Evolutionary conservation across 1,284 basidiomycete species (phyloP), one percentile per base, ranked within the genome.

Genomic region (Apiotrichum mycotoxinovorans): DNA sequence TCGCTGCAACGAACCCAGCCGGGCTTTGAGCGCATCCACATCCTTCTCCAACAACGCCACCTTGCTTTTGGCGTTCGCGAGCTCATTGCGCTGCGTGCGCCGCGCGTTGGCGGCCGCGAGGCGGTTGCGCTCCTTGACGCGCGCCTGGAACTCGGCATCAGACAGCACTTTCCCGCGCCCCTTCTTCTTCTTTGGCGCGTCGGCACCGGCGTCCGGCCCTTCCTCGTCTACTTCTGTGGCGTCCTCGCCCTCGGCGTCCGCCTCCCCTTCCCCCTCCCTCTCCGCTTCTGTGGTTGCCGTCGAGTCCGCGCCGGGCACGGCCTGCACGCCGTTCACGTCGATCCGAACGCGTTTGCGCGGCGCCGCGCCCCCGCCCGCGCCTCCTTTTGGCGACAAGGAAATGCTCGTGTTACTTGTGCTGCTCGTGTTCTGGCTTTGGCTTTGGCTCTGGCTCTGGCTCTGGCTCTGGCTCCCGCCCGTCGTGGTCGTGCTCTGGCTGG

Each of bases 331-430:
- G 34, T 48, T 48, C 8, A 48, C 30, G 3, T 18, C 30, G 4
- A 48, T 30, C 11, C 46, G 46, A 34, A 48, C 46, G 34, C 46
- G 46, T 18, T 48, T 48, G n/a, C 22, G 20, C 20, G 37, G 37
- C 37, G 15, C 15, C 11, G 37, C 8, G 37, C 8, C 8, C 17
- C 17, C 37, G 37, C 37, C 30, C 30, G 30, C n/a, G 37, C 34
- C 17, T 11, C 12, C 34, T 35, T 11, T 35, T 2, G 34, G 12
- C 3, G 18, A n/a, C 17, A n/a, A 38, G 15, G 37, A 18, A 8
- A 18, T 15, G 37, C 17, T 38, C 8, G 37, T 38, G 37, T 38
- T 38, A n/a, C 17, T 38, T 18, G 37, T 38, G 2, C 17, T 38
- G 37, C 30, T 30, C 30, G 40, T 42, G 3, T 14, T 18, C 42